Base-by-base conservation (phyloP, 1,284 basidiomycete genomes). In the Schizophyllum commune region DNA sequence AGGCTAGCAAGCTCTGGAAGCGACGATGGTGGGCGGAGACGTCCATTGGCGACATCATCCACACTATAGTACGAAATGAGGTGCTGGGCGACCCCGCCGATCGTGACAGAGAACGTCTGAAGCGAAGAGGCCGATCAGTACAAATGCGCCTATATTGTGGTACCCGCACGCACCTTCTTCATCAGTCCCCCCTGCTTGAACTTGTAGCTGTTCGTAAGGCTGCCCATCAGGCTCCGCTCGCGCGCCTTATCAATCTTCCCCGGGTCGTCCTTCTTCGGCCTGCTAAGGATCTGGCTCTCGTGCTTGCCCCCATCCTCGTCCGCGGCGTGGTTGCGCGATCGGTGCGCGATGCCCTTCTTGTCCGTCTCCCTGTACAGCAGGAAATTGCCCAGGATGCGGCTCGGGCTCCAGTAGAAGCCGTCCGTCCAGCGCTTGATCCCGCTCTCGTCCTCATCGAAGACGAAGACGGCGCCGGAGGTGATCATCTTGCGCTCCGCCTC, bases 401-500 rank as follows among this genome's bases (percentile, higher is more conserved):
- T 86, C 1, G 89, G 89, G 65, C 85, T 88, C 96, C 96, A 98
- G 69, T 92, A 91, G 72, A 94, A 89, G 5, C 96, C 96, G 75
- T 99, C 96, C 0, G 96, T 99, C 96, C 96, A 98, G 58, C 96
- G 84, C 77, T 97, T 98, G 79, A 99, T 98, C 47, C 95, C 95
- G 68, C 92, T 94, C 75, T 98, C 94, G 68, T 93, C 89, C 77
- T 98, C 96, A 74, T 99, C 94, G 72, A 98, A 98, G 63, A 98
- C 96, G 70, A 98, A 99, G 33, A 99, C 93, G 3, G 92, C 91
- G 61, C 96, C 96, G 7, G 91, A 94, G 32, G 88, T 86, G 70
- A 99, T 96, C 85, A 96, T 92, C 68, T 87, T 90, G 63, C 92
- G 84, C 74, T 99, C 96, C 53, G 91, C 83, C 72, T 98, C 96